Evolutionary conservation across 192 early-diverging fungal species (phyloP), one percentile per base, ranked within the genome.

Genomic region (Geosiphon pyriformis): DNA sequence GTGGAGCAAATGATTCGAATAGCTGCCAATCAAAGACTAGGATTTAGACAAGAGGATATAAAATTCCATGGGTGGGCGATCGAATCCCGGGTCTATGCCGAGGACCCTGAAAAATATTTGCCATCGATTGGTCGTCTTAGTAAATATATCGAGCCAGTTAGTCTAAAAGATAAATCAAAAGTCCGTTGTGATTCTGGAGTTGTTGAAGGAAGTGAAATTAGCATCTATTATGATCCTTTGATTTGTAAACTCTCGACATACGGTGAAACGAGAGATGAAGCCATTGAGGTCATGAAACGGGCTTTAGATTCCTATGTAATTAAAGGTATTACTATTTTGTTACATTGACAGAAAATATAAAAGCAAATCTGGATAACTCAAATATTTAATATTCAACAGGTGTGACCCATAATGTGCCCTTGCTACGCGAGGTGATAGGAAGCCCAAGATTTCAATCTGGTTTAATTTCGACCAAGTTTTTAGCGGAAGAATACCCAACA

Each of bases 1-100:
- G 95, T 97, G 53, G 93, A 98, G 75, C 88, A 90, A 65, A 98
- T 98, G 95, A 92, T 98, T 67, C 88, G 90, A 57, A 86, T 92
- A 54, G 95, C 95, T 18, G 92, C 92, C 0, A 83, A 83, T 12
- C 85, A 93, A 64, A 77, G 80, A 59, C 78, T 98, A 33, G 56
- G 71, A 10, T 76, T 93, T 31, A 81, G 74, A 15, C 95, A 98
- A 75, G 66, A 74, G 2, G 92, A 94, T 47, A 80, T 95, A 33
- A 76, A 81, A 47, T 85, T 88, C 59, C 81, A 90, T 48, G 95
- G 95, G 1, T 95, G 93, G 93, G 90, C 95, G 6, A 85, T 94
- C 66, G 95, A 98, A 79, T 91, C 95, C 15, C 88, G 95, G 54
- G 92, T 98, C 15, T 98, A 98, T 71, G 95, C 95, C 27, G 95